A percentile compares a stretch with the other conserved stretches of the same genome.
Evolutionary conservation across 2,329 filamentous ascomycete genomes (phyloP).

Genomic region (Aspergillus melleus): DNA sequence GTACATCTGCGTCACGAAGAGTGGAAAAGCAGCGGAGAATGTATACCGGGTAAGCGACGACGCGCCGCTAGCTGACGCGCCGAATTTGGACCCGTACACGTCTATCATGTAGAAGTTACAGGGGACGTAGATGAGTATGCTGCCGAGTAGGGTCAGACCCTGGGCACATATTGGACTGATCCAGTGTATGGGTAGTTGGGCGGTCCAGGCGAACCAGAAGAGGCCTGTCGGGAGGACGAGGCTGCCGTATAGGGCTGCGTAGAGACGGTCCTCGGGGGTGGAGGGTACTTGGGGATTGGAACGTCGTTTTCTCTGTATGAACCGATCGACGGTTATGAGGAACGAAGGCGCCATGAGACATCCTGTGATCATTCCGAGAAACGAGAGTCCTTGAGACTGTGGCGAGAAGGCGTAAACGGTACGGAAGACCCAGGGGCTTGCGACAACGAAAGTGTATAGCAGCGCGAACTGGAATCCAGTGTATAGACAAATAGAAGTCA

Average conservation of each 20-base stretch:
- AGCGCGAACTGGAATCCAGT: conserved; percentile 75
- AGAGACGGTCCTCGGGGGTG: conserved; percentile 26
- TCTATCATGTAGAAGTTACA: conserved; percentile 44
- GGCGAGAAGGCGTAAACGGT: conserved; percentile 53
- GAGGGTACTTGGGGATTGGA: not conserved
- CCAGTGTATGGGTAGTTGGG: conserved; percentile 29
- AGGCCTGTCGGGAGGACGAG: conserved; percentile 53
- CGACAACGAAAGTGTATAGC: conserved; percentile 82
- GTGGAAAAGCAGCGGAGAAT: conserved; percentile 36
- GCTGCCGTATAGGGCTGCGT: conserved; percentile 26
- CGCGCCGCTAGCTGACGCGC: conserved; percentile 36
- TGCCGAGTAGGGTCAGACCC: conserved; percentile 25
- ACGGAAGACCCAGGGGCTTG: conserved; percentile 79
- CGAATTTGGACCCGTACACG: conserved; percentile 41
- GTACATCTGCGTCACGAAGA: conserved; percentile 45
- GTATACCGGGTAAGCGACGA: conserved; percentile 28
- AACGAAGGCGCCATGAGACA: conserved; percentile 55
- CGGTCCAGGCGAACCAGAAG: conserved; percentile 71
- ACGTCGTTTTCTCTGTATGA: not conserved
- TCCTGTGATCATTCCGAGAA: conserved; percentile 76
- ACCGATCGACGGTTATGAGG: conserved; percentile 7
- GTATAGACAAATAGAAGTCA: conserved; percentile 67
- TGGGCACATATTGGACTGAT: conserved; percentile 30
- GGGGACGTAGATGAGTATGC: conserved; percentile 35
- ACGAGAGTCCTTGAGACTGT: conserved; percentile 71